Base-by-base conservation (phyloP, 1,284 basidiomycete genomes). In the Boletus smithii region DNA sequence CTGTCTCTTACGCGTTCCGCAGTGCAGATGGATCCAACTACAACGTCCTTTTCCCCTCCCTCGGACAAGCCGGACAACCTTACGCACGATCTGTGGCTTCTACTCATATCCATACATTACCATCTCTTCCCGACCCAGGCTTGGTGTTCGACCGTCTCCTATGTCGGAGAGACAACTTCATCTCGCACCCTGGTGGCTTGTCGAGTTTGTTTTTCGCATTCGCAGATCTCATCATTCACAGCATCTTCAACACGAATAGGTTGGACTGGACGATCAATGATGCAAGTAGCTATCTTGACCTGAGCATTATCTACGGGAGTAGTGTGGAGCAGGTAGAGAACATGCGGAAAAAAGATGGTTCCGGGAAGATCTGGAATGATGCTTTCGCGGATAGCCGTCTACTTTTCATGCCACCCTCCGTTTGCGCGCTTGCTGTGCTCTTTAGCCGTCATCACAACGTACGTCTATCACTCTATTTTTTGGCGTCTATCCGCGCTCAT, bases 391-490 rank as follows among this genome's bases (percentile, higher is more conserved):
- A 89, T 62, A 57, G 60, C 23, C 69, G 88, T 37, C 59, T 91
- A n/a, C 67, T 84, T 42, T 72, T 83, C 57, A 88, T 92, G 81
- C 86, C 88, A 1, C 88, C 88, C 11, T 72, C 84, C 2, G 75
- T 74, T 8, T 77, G 82, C 50, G 85, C 85, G 0, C 72, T 91
- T 35, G 70, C 87, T 3, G 74, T 91, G 20, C 67, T 91, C 6
- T 73, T 92, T 53, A 77, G 72, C 56, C 74, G 87, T n/a, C 86
- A 88, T 55, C 85, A 88, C 54, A 88, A 89, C 55, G 85, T 85
- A 49, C 27, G 79, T 56, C 36, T 23, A 34, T 38, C 18, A 39
- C 31, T 36, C 2, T 3, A 22, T 5, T 17, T 16, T 16, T 31
- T 32, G 13, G 14, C 1, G 3, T 33, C 2, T 16, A 42, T 38